Evolutionary conservation across 306 rosid species (phyloP), one percentile per base, ranked within the genome.

Genomic region (Cucurbita maxima): DNA sequence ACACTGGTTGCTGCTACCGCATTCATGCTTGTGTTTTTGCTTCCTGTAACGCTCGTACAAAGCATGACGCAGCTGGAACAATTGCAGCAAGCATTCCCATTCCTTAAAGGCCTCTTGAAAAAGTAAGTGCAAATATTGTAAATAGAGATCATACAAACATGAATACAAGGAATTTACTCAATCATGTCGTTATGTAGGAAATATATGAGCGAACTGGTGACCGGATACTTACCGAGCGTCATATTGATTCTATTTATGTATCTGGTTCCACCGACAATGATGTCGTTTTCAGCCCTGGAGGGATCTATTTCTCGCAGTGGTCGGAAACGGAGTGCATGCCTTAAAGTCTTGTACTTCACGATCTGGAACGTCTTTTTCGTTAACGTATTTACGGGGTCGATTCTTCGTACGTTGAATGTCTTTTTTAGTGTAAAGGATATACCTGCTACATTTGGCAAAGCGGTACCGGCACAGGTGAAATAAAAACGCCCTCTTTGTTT

Each of bases 311-410:
- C 99, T 44, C 96, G 99, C 62, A 88, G 99, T 77, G 81, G 78
- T 75, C 88, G 96, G 87, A 94, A 94, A 81, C 86, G 68, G 83
- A 89, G 97, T 79, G 97, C 97, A 16, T 89, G 97, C 87, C 55
- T 56, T 85, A 91, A 94, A 89, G 84, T 94, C 73, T 83, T 94
- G 82, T 87, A 73, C 82, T 94, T 94, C 88, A 83, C 87, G 43
- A 91, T 94, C 80, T 94, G 99, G 99, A 94, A 94, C 80, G 97
- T 91, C 63, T 94, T 94, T 82, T 91, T 91, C 53, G 88, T 89
- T 63, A 94, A 94, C 77, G 81, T 91, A 68, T 89, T 94, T 75
- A 80, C 99, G 1, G 99, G 99, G 9, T 85, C 97, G 64, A 58
- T 88, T 78, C 84, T 94, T 64, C 79, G 80, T 55, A 88, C 83